Percentiles rank a stretch among this genome's conserved stretches.
Evolutionary conservation across 768 basidiomycete genomes (phyloP).

Genomic region (Leucogyrophana mollusca): DNA sequence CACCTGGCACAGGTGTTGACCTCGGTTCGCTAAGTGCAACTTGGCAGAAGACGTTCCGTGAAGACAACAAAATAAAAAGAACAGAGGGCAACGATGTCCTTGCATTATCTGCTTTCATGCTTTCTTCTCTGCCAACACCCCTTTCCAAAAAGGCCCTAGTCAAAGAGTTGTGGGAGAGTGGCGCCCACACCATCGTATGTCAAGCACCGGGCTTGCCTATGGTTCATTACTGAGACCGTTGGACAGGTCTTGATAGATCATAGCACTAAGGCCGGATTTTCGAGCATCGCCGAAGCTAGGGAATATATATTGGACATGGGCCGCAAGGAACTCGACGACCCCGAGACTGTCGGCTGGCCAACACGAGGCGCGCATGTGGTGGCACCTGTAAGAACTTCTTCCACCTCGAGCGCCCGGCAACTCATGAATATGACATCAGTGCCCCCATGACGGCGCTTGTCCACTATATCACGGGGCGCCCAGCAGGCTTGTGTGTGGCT

Average conservation of each 20-base stretch:
- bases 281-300: slow-evolving; percentile 73
- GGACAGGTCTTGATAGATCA: slow-evolving; percentile 84
- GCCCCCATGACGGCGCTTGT: slow-evolving; percentile 87
- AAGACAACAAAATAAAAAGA: slow-evolving; percentile 40
- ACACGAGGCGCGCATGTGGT: slow-evolving; percentile 75
- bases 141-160: slow-evolving; percentile 64
- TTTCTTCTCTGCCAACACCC: slow-evolving; percentile 68
- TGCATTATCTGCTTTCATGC: slow-evolving; percentile 82
- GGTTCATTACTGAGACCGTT: slow-evolving; percentile 7
- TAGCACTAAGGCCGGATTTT: slow-evolving; percentile 72
- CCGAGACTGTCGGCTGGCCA: slow-evolving; percentile 32
- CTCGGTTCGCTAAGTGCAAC: slow-evolving; percentile 41
- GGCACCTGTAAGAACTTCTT: slow-evolving; percentile 67
- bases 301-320: slow-evolving; percentile 69
- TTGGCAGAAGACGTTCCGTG: slow-evolving; percentile 60
- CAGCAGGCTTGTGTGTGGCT: slow-evolving; percentile 66
- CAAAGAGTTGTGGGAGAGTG: slow-evolving; percentile 89
- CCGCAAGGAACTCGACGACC: slow-evolving; percentile 52
- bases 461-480: slow-evolving; percentile 66
- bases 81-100: slow-evolving; percentile 51
- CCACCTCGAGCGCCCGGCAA: neutral
- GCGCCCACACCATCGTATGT: slow-evolving; percentile 76
- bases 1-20: slow-evolving; percentile 49
- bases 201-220: neutral
- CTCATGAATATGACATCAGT: slow-evolving; percentile 42